Evolutionary conservation across 2,329 filamentous ascomycete species (phyloP), one percentile per base, ranked within the genome.

Genomic region (Metarhizium brunneum): DNA sequence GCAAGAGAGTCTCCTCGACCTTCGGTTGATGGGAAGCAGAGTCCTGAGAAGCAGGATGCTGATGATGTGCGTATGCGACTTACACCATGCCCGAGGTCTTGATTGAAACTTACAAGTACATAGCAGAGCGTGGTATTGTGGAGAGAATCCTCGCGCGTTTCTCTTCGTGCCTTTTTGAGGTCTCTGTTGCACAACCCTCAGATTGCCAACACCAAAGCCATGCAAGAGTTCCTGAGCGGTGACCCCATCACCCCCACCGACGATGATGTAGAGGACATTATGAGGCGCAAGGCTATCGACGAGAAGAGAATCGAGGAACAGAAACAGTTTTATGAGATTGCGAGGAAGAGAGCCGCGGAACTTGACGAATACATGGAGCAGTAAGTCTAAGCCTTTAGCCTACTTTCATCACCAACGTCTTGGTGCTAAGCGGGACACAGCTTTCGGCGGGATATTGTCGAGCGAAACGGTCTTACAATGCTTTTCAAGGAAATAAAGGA

Each of bases 281-380:
- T 85, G 59, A 81, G 81, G 57, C 82, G 94, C 54, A 95, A 92
- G 69, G 79, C 82, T 13, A 85, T 96, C 71, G 94, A 99, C 64
- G 86, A 89, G 68, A 88, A 88, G 70, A 85, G 94, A 48, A 82
- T 97, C 53, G 89, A 95, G 65, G 94, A 99, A 70, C 94, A 99
- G 69, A 88, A 85, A 67, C 83, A 85, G 61, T 99, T 99, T 68
- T 99, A 96, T 69, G 92, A 99, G 68, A 92, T 99, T 66, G 94
- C 94, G 8, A 80, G 91, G 61, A 86, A 91, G 69, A 84, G 94
- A 61, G 94, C 94, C 2, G 87, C 89, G 5, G 94, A 97, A 66
- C 78, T 99, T 52, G 94, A 99, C 70, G 89, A 95, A 29, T 96
- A 97, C 68, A 99, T 99, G 94, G 94, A 99, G 72, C 73, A 95